phyloP scores from a whole-genome alignment of 148 eudicot species.

The Chenopodium suecicum region DNA sequence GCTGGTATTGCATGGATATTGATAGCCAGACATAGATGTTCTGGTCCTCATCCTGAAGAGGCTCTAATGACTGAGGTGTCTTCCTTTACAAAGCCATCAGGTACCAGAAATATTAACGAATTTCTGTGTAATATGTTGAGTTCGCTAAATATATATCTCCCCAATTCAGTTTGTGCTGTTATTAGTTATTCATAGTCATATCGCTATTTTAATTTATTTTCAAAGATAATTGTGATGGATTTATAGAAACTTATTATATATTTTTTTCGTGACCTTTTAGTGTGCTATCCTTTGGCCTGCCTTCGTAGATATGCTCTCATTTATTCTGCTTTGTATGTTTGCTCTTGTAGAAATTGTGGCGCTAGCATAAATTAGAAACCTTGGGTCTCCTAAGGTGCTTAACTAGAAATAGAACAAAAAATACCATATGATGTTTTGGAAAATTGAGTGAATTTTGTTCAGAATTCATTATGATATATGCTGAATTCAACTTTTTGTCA shows the following conservation, averaged over 20 bases:
- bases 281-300: neutral
- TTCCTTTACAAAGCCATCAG: slow-evolving; percentile 57
- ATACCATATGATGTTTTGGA: neutral
- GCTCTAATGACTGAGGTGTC: slow-evolving; percentile 36
- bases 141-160: neutral
- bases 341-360: neutral
- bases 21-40: slow-evolving; percentile 43
- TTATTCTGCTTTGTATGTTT: neutral
- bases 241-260: neutral
- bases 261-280: neutral
- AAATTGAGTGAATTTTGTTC: neutral
- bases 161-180: neutral
- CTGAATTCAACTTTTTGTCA: neutral
- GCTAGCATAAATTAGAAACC: neutral
- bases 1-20: slow-evolving; percentile 50
- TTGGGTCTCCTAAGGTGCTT: neutral
- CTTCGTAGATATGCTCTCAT: neutral
- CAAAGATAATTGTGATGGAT: neutral
- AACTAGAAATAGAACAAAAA: no score
- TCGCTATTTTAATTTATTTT: no score
- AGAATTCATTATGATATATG: neutral
- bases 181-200: neutral
- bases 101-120: slow-evolving; percentile 26
- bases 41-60: slow-evolving; percentile 25
- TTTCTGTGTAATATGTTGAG: neutral